Conservation (phyloP, 345 rosid species). For the Abelmoschus esculentus region DNA sequence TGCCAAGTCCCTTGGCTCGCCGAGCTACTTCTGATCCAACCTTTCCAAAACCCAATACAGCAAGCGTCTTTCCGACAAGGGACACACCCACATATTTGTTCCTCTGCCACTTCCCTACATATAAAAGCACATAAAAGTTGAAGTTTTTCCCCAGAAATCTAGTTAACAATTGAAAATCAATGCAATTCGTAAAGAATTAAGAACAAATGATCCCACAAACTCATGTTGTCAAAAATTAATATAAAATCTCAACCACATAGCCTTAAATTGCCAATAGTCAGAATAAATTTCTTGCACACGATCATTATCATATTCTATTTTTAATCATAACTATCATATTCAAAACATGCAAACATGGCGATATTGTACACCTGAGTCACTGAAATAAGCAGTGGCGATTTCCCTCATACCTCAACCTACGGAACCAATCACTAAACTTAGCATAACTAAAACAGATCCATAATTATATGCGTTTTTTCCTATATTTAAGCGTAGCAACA, state of each 20-base stretch:
- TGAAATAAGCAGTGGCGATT: neutral
- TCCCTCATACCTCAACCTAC: neutral
- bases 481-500: neutral
- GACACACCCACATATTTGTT: constrained; percentile 84
- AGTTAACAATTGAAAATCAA: neutral
- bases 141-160: neutral
- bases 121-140: neutral
- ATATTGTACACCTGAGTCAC: neutral
- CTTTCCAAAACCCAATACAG: constrained; percentile 81
- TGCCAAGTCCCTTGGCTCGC: constrained; percentile 84
- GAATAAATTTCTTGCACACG: neutral
- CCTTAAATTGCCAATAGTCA: neutral
- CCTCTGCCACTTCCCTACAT: constrained; percentile 71
- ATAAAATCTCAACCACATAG: neutral
- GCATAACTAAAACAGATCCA: neutral
- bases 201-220: neutral
- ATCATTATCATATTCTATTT: neutral
- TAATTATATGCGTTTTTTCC: neutral
- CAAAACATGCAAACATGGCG: neutral
- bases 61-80: constrained; percentile 80
- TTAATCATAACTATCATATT: neutral
- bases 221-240: neutral
- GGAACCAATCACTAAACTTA: neutral
- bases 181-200: neutral
- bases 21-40: constrained; percentile 89